Conservation (phyloP, 148 eudicot species). For the Tetragonia tetragonoides region DNA sequence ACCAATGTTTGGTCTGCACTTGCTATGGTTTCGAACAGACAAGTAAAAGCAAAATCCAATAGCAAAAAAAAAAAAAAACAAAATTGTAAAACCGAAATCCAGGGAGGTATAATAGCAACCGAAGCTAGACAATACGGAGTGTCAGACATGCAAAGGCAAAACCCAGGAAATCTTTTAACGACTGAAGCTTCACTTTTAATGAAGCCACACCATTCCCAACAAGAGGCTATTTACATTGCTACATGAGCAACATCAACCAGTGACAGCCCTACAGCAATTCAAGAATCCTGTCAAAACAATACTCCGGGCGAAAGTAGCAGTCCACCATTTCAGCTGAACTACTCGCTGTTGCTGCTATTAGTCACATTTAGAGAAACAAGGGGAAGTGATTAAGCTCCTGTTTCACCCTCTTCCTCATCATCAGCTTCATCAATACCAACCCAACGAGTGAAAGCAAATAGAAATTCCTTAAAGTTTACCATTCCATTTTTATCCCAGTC, state of each 20-base stretch:
- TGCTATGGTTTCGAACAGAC: not conserved
- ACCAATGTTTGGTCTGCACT: not conserved
- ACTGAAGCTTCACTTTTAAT: slow-evolving; percentile 1
- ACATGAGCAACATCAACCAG: not conserved
- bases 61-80: no score
- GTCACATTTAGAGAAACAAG: not conserved
- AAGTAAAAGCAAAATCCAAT: no score
- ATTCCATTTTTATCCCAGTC: slow-evolving; percentile 95
- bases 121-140: not conserved
- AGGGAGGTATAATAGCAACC: not conserved
- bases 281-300: slow-evolving; percentile 2
- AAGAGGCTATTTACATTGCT: slow-evolving; percentile 14
- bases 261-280: not conserved
- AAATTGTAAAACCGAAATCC: no score
- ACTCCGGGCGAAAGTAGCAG: not conserved
- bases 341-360: not conserved
- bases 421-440: slow-evolving; percentile 78
- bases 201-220: not conserved
- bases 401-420: slow-evolving; percentile 51
- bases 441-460: slow-evolving; percentile 90
- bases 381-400: slow-evolving; percentile 14
- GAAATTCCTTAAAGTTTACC: slow-evolving; percentile 88
- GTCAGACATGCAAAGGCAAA: no score
- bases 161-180: no score
- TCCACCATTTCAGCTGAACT: slow-evolving; percentile 1